A percentile compares a stretch with the other conserved stretches of the same genome.
phyloP scores from a whole-genome alignment of 2,329 filamentous ascomycete genomes.

The Penicillium fuscoglaucum region DNA sequence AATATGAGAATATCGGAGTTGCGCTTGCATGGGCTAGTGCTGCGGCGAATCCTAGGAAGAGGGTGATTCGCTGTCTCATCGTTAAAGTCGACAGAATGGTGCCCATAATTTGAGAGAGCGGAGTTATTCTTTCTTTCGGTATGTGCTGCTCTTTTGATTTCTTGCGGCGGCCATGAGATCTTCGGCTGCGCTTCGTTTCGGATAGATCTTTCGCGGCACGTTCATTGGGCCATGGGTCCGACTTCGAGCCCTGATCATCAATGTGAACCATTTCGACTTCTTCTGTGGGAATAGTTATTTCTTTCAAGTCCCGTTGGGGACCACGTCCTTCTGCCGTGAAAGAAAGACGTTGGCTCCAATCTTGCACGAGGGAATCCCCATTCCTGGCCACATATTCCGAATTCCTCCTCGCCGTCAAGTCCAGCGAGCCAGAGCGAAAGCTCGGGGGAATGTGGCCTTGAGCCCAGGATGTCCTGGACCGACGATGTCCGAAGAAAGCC shows the following conservation, averaged over 20 bases:
- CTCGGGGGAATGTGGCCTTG: constrained; percentile 18
- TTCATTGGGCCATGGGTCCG: neutral
- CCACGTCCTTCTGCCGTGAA: neutral
- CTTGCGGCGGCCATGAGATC: neutral
- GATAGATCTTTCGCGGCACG: neutral
- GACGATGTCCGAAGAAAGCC: constrained; percentile 2
- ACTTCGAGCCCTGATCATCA: neutral
- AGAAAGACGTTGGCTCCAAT: constrained; percentile 5
- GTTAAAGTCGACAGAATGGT: constrained; percentile 71
- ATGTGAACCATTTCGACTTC: constrained; percentile 19
- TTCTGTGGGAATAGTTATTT: neutral
- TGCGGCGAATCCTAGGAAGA: constrained; percentile 62
- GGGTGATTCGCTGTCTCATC: constrained; percentile 50
- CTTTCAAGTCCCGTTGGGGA: neutral
- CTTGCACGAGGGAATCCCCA: neutral
- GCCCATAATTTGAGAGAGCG: constrained; percentile 58
- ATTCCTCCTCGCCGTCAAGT: neutral
- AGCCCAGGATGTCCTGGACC: constrained; percentile 10
- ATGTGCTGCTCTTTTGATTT: neutral
- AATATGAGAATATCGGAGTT: constrained; percentile 73
- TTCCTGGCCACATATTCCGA: neutral
- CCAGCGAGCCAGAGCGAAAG: constrained; percentile 13
- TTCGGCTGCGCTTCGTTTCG: neutral
- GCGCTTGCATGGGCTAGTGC: constrained; percentile 65
- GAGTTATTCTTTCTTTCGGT: constrained; percentile 12